A percentile compares a stretch with the other conserved stretches of the same genome.
Conservation (phyloP, 768 basidiomycete species). For the Pleurotus djamor region DNA sequence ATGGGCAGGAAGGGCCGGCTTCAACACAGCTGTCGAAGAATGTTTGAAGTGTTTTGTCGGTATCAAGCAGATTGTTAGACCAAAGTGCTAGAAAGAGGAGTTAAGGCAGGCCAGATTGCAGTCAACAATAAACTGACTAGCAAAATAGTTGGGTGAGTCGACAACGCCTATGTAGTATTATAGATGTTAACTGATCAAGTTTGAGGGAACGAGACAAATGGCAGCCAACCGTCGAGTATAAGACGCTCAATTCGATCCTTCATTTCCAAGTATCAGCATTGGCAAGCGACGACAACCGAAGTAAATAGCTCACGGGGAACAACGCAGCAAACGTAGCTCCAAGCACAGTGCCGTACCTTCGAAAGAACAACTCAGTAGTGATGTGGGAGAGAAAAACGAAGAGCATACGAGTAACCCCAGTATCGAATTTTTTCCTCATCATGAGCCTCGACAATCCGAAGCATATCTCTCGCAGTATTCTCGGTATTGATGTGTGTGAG, state of each 20-base stretch:
- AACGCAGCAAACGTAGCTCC: constrained; percentile 29
- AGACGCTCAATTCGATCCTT: constrained; percentile 29
- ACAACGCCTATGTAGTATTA: constrained; percentile 12
- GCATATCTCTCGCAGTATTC: constrained; percentile 35
- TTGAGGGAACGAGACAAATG: neutral
- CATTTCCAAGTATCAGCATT: neutral
- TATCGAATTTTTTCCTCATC: constrained; percentile 28
- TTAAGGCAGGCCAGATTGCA: neutral
- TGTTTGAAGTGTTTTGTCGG: constrained; percentile 18
- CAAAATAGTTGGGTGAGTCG: constrained; percentile 23
- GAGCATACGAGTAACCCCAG: constrained; percentile 24
- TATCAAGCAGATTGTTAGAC: constrained; percentile 16
- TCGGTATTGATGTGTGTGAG: constrained; percentile 33
- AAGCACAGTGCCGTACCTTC: constrained; percentile 22
- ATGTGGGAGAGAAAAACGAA: neutral
- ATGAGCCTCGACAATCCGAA: constrained; percentile 27
- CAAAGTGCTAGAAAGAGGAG: constrained; percentile 7
- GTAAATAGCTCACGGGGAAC: constrained; percentile 23
- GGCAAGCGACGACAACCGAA: neutral
- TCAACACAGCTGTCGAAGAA: constrained; percentile 18
- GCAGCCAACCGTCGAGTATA: constrained; percentile 24
- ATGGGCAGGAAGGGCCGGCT: constrained; percentile 21
- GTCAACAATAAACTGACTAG: constrained; percentile 10
- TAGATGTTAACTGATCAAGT: neutral
- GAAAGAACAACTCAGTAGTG: neutral